Base-by-base conservation (phyloP, 495 filamentous ascomycete genomes). In the Talaromyces nanjingensis region DNA sequence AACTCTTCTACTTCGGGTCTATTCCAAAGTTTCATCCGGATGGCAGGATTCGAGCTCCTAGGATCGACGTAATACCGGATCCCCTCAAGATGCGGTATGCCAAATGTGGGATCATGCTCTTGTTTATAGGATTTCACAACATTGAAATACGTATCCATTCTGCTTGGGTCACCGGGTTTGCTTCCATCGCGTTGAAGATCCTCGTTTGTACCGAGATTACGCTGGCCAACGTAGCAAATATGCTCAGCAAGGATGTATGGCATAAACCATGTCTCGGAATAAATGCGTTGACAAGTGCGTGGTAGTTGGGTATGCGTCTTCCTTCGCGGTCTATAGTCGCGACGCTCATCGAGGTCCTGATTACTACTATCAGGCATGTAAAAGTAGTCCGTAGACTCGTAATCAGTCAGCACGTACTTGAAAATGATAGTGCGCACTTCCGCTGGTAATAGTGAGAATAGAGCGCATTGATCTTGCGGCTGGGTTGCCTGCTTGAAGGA, bases 341-440 rank as follows among this genome's bases (percentile, higher is more conserved):
- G 45, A 18, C 18, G n/a, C 6, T 22, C 22, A 1, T 49, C 45
- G 5, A 20, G 2, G 7, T 49, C 18, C 18, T 8, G 8, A 20
- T 2, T 8, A 20, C 6, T 7, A 18, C 18, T 9, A 20, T 20
- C 11, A 47, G n/a, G 9, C 14, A 14, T 9, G 6, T 29, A 25
- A 6, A 56, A 27, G 11, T 56, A 56, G 16, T 67, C 63, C 9
- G 70, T 31, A 20, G 64, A 66, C 24, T 67, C 67, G 33, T 65
- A 67, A 39, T 63, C 64, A 14, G 66, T 24, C 57, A 75, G 61
- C 9, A 66, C 65, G 31, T 66, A 69, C 6, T 62, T 39, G 57
- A 70, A 75, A 14, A 75, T 74, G 12, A 67, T 64, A 31, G 52
- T 33, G 62, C 71, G 73, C 9, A 73, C 59, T 59, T 75, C 73